These are phyloP conservation scores for Parascedosporium putredinis DNA, from an alignment of 2,329 filamentous ascomycete genomes.

Conservation along the genomic window DNA sequence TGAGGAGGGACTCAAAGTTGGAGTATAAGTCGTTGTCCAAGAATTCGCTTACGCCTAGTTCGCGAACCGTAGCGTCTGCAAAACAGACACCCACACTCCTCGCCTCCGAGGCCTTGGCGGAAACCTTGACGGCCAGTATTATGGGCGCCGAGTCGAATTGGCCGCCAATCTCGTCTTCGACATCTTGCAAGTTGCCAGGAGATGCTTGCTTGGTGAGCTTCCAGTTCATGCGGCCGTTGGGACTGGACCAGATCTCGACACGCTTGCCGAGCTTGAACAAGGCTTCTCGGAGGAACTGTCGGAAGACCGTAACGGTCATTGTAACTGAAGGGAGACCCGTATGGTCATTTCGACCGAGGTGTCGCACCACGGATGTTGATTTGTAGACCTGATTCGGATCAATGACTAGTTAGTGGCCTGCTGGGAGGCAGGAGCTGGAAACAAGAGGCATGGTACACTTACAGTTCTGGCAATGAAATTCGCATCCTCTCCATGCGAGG, in stretches of 20 bases:
- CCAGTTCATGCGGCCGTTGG: constrained; percentile 76
- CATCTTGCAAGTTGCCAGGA: constrained; percentile 90
- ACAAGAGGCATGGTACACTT: constrained; percentile 15
- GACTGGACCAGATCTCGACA: constrained; percentile 78
- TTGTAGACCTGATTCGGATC: constrained; percentile 64
- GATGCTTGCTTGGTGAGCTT: constrained; percentile 86
- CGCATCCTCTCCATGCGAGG: constrained; percentile 80
- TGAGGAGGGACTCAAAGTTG: constrained; percentile 92
- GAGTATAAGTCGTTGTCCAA: constrained; percentile 98
- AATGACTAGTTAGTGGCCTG: neutral
- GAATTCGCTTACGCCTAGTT: constrained; percentile 94
- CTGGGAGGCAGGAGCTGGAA: neutral
- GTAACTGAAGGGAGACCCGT: constrained; percentile 88
- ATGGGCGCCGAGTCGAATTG: constrained; percentile 85
- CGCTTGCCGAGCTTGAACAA: constrained; percentile 86
- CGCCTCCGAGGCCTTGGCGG: constrained; percentile 75
- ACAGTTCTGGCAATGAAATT: constrained; percentile 72
- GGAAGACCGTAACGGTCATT: constrained; percentile 88
- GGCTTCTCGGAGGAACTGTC: constrained; percentile 88
- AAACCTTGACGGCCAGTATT: constrained; percentile 89
- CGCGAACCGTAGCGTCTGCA: constrained; percentile 89
- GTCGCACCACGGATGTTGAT: constrained; percentile 88
- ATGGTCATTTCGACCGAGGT: constrained; percentile 73
- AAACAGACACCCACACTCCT: constrained; percentile 91
- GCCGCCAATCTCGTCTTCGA: constrained; percentile 86